A percentile compares a stretch with the other conserved stretches of the same genome.
Evolutionary conservation across 768 basidiomycete species (phyloP).

Genomic region (Multifurca ochricompacta): DNA sequence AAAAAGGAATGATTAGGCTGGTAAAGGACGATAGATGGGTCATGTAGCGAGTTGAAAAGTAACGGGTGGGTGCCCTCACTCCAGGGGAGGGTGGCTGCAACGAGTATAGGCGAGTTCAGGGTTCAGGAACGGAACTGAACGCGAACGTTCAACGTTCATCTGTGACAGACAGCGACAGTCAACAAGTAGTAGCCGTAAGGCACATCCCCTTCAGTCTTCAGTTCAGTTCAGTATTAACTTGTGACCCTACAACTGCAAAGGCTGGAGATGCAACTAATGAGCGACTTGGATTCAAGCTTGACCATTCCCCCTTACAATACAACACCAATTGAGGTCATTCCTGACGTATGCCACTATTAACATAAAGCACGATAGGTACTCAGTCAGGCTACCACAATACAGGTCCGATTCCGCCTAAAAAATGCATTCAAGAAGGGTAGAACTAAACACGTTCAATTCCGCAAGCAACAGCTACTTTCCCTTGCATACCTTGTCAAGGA

Average conservation of each 20-base stretch:
- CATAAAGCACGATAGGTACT: not conserved
- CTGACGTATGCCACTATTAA: slow-evolving; percentile 15
- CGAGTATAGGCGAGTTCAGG: not conserved
- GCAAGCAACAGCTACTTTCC: slow-evolving; percentile 71
- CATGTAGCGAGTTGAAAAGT: not conserved
- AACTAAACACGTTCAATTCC: slow-evolving; percentile 53
- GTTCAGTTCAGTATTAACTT: no score
- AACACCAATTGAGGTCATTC: slow-evolving; percentile 25
- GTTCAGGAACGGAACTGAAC: no score
- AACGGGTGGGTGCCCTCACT: not conserved
- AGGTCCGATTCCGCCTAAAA: slow-evolving; percentile 52
- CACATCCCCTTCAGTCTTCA: no score
- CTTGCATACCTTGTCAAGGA: slow-evolving; percentile 70
- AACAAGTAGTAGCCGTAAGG: no score
- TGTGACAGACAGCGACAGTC: not conserved
- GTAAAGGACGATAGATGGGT: not conserved
- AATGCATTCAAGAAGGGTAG: slow-evolving; percentile 60
- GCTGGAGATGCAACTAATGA: no score
- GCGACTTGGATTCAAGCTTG: not conserved
- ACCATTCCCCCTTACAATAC: slow-evolving; percentile 2
- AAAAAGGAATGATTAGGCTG: not conserved
- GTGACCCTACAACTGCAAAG: no score
- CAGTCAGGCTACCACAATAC: not conserved
- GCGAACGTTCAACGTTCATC: no score
- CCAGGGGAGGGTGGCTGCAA: not conserved